Evolutionary conservation across 257 asterid genomes (phyloP), one percentile per base, ranked within the genome.

Genomic region (Solanum chmielewskii): DNA sequence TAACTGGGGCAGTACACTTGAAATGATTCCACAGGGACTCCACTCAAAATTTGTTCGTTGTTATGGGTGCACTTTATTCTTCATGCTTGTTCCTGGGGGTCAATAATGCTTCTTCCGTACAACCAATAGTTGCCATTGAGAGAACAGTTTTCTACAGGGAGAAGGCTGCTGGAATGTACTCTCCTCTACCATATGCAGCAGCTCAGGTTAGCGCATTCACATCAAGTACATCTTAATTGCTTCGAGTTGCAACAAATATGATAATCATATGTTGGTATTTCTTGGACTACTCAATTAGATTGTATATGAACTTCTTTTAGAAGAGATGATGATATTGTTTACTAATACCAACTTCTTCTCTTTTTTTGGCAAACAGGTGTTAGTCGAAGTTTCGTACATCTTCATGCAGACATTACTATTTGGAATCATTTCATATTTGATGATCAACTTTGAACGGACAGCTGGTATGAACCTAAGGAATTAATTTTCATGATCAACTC

Each of bases 111-210:
- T 94, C 99, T 21, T 96, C 98, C 52, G 99, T 96, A 66, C 99
- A 96, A 29, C 99, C 99, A 44, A 86, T 96, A 68, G 88, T 95
- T 87, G 90, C 98, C 83, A 93, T 93, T 83, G 98, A 94, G 92
- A 92, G 99, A 87, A 96, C 96, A 60, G 99, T 96, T 87, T 96
- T 96, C 95, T 96, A 96, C 88, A 89, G 99, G 88, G 99, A 96
- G 89, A 92, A 90, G 88, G 99, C 98, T 82, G 97, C 98, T 75
- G 99, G 98, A 88, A 92, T 96, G 98, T 96, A 92, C 89, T 91
- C 98, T 31, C 93, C 99, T 21, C 35, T 90, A 77, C 95, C 98
- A 73, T 96, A 95, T 86, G 98, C 98, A 68, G 87, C 90, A n/a
- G n/a, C n/a, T 23, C 99, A 96, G 97, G 99, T 96, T 76, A 87